phyloP scores from a whole-genome alignment of 164 flowering plant species.

The Aristolochia fimbriata region DNA sequence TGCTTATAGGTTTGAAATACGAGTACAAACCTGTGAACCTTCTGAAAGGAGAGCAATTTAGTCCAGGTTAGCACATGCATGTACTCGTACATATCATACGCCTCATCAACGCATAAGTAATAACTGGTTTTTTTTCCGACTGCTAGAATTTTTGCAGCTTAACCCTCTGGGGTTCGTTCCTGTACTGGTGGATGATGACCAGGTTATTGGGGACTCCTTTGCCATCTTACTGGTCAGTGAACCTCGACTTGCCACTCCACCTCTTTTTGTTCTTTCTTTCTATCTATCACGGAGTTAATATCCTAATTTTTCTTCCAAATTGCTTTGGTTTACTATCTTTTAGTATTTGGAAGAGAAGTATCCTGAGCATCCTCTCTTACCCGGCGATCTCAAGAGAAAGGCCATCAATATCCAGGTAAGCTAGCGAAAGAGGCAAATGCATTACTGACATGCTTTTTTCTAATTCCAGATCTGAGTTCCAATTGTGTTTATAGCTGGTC shows the following conservation, averaged over 20 bases:
- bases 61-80: conserved; percentile 36
- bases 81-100: too few relatives aligned
- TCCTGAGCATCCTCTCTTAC: conserved; percentile 69
- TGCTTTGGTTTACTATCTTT: too few relatives aligned
- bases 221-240: conserved; percentile 67
- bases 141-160: conserved; percentile 53
- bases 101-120: neutral
- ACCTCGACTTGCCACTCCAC: neutral
- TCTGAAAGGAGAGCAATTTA: conserved; percentile 64
- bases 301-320: too few relatives aligned
- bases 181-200: conserved; percentile 61
- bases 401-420: conserved; percentile 78
- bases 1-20: conserved; percentile 36
- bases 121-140: neutral
- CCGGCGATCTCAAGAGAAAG: conserved; percentile 53
- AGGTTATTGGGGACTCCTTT: conserved; percentile 63
- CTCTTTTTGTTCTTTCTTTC: too few relatives aligned
- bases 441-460: too few relatives aligned
- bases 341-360: conserved; percentile 70
- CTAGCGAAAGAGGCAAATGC: too few relatives aligned
- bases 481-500: too few relatives aligned
- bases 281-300: too few relatives aligned
- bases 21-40: conserved; percentile 72
- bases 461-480: too few relatives aligned
- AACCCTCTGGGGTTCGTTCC: conserved; percentile 81